Evolutionary conservation across 306 rosid genomes (phyloP).

Genomic region (Rosa lucieae): DNA sequence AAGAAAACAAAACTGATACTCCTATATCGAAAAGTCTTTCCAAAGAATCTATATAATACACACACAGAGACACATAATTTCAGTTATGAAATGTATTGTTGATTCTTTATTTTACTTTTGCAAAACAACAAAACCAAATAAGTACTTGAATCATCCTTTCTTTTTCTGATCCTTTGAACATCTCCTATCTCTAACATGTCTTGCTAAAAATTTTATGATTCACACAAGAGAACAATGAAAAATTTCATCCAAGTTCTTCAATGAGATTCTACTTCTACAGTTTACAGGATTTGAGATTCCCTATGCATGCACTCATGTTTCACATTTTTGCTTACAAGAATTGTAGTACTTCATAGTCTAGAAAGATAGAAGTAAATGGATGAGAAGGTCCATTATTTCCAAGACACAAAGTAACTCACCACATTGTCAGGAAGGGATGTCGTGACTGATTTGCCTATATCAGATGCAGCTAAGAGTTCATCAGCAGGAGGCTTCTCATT

Average conservation of each 20-base stretch:
- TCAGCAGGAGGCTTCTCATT: conserved; percentile 98
- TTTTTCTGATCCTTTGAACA: not conserved
- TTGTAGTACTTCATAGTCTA: too few species aligned
- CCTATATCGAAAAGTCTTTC: not conserved
- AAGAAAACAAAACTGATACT: too few species aligned
- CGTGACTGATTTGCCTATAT: conserved; percentile 85
- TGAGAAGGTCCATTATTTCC: not conserved
- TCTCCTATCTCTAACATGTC: not conserved
- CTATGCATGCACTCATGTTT: not conserved
- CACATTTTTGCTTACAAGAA: not conserved
- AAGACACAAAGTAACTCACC: conserved; percentile 50
- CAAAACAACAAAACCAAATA: not conserved
- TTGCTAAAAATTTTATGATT: not conserved
- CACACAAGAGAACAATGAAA: not conserved
- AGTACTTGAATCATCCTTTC: not conserved
- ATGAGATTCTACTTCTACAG: not conserved
- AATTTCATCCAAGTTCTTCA: not conserved
- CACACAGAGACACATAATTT: not conserved
- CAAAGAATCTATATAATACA: not conserved
- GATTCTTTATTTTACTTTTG: not conserved
- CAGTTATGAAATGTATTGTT: not conserved
- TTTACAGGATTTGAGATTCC: not conserved
- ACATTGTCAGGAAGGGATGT: conserved; percentile 97
- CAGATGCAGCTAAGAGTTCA: conserved; percentile 93
- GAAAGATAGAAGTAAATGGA: not conserved